Conservation (phyloP, 345 rosid genomes). For the Citrus cavaleriei region DNA sequence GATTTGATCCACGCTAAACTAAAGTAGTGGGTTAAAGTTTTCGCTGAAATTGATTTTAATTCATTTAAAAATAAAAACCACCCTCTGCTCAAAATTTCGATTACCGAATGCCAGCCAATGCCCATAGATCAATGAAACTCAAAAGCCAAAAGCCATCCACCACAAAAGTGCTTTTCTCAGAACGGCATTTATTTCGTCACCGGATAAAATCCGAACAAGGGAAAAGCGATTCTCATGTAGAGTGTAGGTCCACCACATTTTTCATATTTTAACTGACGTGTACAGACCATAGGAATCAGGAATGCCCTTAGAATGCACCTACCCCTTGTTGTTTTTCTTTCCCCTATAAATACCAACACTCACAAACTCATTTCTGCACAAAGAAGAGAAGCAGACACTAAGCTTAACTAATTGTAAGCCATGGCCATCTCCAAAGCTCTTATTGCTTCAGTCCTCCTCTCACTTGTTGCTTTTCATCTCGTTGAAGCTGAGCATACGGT, state of each 20-base stretch:
- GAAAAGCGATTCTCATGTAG: background rate
- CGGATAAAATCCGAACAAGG: constrained; percentile 11
- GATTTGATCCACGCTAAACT: too few species aligned
- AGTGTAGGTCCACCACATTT: background rate
- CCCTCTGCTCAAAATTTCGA: too few species aligned
- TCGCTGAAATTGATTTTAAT: too few species aligned
- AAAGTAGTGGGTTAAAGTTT: too few species aligned
- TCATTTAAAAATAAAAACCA: too few species aligned
- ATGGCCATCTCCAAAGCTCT: constrained; percentile 47
- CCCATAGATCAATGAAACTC: background rate
- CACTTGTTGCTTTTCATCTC: constrained; percentile 43
- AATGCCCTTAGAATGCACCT: background rate
- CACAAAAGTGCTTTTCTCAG: background rate
- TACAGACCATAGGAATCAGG: background rate
- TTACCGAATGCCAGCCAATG: too few species aligned
- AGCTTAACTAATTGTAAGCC: background rate
- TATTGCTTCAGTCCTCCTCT: constrained; percentile 48
- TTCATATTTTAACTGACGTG: background rate
- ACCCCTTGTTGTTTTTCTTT: background rate
- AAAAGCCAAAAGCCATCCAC: background rate
- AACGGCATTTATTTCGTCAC: background rate
- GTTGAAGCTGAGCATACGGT: constrained; percentile 36
- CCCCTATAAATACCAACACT: constrained; percentile 13
- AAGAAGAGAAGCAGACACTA: background rate
- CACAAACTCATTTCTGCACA: background rate